A percentile compares a stretch with the other conserved stretches of the same genome.
Evolutionary conservation across 108 stramenopile species (phyloP).

Genomic region (Cyclotella kingstonii): DNA sequence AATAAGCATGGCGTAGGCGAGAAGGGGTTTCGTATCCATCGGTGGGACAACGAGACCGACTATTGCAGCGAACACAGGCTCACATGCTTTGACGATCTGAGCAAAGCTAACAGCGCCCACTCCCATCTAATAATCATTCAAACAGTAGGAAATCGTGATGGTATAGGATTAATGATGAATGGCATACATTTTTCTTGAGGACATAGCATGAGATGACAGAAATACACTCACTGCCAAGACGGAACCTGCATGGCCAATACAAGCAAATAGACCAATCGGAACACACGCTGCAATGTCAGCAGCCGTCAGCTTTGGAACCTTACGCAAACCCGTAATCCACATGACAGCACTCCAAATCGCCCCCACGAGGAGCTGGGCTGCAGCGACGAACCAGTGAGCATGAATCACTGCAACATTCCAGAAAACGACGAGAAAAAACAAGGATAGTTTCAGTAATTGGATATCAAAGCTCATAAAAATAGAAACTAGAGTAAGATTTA

Average conservation of each 20-base stretch:
- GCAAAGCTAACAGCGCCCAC: constrained; percentile 96
- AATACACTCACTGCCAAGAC: constrained; percentile 68
- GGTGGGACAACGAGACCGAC: constrained; percentile 85
- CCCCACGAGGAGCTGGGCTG: constrained; percentile 74
- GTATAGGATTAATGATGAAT: too few species aligned
- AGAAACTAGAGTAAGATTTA: too few species aligned
- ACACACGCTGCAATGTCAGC: constrained; percentile 73
- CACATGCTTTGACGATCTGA: constrained; percentile 97
- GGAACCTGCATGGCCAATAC: constrained; percentile 73
- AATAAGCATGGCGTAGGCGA: constrained; percentile 87
- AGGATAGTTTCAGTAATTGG: too few species aligned
- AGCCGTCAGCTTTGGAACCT: constrained; percentile 69
- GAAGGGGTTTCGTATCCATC: constrained; percentile 75
- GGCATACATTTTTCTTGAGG: too few species aligned
- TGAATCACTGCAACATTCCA: too few species aligned
- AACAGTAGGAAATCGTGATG: background rate
- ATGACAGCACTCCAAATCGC: constrained; percentile 67
- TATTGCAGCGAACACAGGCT: constrained; percentile 93
- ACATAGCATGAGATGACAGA: too few species aligned
- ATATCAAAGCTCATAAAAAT: too few species aligned
- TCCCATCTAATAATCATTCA: constrained; percentile 55
- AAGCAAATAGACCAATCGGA: constrained; percentile 81
- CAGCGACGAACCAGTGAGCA: constrained; percentile 87
- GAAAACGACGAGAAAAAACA: too few species aligned
- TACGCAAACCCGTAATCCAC: constrained; percentile 80